Percentiles rank a stretch among this genome's conserved stretches.
Conservation (phyloP, 2,329 filamentous ascomycete genomes). For the Alternaria dauci region DNA sequence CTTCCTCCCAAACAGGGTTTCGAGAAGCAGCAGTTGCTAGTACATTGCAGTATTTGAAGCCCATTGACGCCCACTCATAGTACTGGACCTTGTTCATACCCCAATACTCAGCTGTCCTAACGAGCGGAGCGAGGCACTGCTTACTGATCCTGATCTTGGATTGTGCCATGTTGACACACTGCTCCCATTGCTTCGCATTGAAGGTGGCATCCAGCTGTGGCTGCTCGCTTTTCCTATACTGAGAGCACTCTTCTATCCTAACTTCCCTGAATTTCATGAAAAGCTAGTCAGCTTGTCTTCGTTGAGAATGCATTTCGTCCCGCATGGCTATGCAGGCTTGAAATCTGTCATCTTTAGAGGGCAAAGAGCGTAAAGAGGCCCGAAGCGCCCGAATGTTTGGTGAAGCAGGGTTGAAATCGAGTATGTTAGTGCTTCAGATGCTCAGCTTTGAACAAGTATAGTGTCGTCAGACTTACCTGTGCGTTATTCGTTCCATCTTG, state of each 20-base stretch:
- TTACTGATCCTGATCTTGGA: conserved; percentile 15
- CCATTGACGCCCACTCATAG: too few relatives aligned
- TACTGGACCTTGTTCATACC: too few relatives aligned
- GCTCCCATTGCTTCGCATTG: conserved; percentile 22
- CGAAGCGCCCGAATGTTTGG: not conserved
- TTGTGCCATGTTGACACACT: conserved; percentile 16
- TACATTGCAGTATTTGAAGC: conserved; percentile 22
- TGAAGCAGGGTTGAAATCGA: conserved; percentile 3
- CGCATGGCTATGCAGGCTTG: not conserved
- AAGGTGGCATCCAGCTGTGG: not conserved
- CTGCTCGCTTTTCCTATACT: conserved; percentile 5
- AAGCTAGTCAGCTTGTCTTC: not conserved
- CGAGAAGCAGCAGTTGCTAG: conserved; percentile 18
- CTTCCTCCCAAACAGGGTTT: conserved; percentile 22
- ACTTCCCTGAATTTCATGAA: not conserved
- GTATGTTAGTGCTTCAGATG: conserved; percentile 1
- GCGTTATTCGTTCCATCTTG: conserved; percentile 7
- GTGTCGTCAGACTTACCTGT: conserved; percentile 1
- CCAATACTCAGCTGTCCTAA: conserved; percentile 15
- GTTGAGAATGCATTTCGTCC: not conserved
- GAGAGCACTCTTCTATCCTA: conserved; percentile 7
- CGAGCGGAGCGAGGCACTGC: conserved; percentile 21
- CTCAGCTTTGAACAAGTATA: conserved; percentile 1
- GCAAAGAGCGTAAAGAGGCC: not conserved
- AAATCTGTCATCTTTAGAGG: conserved; percentile 3